These are phyloP conservation scores for Eucalyptus grandis DNA, from an alignment of 345 rosid species.

Conservation along the genomic window DNA sequence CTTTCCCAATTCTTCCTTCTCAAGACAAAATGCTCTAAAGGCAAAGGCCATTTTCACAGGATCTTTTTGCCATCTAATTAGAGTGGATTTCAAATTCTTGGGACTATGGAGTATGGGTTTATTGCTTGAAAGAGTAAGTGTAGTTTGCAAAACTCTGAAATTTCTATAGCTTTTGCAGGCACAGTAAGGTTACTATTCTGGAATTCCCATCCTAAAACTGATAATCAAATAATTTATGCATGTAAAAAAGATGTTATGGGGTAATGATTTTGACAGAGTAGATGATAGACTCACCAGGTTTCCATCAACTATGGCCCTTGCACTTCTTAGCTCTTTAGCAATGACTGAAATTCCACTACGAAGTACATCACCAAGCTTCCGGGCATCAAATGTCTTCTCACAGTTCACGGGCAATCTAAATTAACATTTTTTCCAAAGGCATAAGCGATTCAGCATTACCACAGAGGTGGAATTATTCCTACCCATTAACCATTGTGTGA, in stretches of 20 bases:
- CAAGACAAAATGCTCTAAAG: not conserved
- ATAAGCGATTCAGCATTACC: not conserved
- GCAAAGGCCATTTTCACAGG: not conserved
- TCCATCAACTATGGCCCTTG: conserved; percentile 76
- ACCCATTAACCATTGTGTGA: not conserved
- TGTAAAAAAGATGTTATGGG: not conserved
- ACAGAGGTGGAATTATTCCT: not conserved
- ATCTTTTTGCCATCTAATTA: not conserved
- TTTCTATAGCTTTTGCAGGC: not conserved
- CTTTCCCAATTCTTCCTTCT: not conserved
- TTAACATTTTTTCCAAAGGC: not conserved
- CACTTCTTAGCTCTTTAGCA: conserved; percentile 53
- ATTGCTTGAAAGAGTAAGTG: not conserved
- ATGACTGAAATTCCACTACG: conserved; percentile 45
- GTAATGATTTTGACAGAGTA: not conserved
- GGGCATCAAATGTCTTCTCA: conserved; percentile 20
- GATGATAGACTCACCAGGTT: conserved; percentile 41
- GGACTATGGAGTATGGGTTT: not conserved
- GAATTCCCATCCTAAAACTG: not conserved
- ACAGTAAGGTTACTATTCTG: not conserved
- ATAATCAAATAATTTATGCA: not conserved
- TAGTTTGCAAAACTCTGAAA: not conserved
- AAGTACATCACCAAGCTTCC: conserved; percentile 38
- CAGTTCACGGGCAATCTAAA: conserved; percentile 48
- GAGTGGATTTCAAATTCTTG: not conserved